A percentile compares a stretch with the other conserved stretches of the same genome.
These are phyloP conservation scores for Sorghum bicolor DNA, from an alignment of 176 grass and related monocot genomes.

Conservation along the genomic window Sorghum_bicolor_NCBIv3 NC_012871.2:77051001-77051500, in stretches of 20 bases:
- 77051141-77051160: conserved; percentile 90
- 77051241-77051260: background rate
- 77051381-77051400: conserved; percentile 10
- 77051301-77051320: background rate
- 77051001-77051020: background rate
- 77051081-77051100: conserved; percentile 88
- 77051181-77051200: background rate
- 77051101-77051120: conserved; percentile 67
- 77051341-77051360: background rate
- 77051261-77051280: background rate
- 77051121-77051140: conserved; percentile 76
- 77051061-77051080: conserved; percentile 43
- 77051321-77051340: background rate
- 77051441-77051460: background rate
- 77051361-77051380: background rate
- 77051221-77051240: background rate
- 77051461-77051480: background rate
- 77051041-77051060: background rate
- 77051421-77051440: conserved; percentile 48
- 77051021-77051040: background rate
- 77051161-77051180: conserved; percentile 64
- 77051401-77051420: conserved; percentile 40
- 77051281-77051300: background rate
- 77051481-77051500: background rate
- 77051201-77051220: conserved; percentile 34